phyloP scores from a whole-genome alignment of 768 basidiomycete species.

The Tricholoma saponaceum region DNA sequence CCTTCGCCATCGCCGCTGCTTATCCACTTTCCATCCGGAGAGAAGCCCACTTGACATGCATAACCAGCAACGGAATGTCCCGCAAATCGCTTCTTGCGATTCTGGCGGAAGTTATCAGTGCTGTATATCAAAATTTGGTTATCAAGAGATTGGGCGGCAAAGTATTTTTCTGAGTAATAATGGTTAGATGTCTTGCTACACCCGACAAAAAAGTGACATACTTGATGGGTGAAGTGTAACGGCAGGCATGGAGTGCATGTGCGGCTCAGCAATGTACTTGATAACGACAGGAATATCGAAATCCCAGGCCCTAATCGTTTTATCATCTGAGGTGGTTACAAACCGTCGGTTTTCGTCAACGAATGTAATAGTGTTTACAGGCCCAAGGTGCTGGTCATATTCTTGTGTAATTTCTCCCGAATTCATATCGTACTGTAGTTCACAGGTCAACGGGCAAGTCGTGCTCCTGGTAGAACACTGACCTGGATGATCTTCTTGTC shows the following conservation, averaged over 20 bases:
- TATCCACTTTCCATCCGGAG: conserved; percentile 97
- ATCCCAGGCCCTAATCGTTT: conserved; percentile 99
- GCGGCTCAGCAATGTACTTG: conserved; percentile 98
- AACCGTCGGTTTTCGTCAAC: conserved; percentile 98
- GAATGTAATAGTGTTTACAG: conserved; percentile 98
- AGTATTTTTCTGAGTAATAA: conserved; percentile 71
- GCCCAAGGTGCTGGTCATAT: conserved; percentile 97
- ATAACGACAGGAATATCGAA: conserved; percentile 99
- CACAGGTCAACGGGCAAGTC: conserved; percentile 1
- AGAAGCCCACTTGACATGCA: conserved; percentile 95
- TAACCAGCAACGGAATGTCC: conserved; percentile 97
- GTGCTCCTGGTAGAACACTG: conserved; percentile 14
- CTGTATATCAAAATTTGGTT: conserved; percentile 98
- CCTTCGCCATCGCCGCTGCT: conserved; percentile 95
- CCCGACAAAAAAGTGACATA: conserved; percentile 38
- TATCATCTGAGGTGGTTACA: conserved; percentile 98
- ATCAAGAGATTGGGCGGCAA: conserved; percentile 96
- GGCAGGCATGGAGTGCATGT: conserved; percentile 99
- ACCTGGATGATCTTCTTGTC: conserved; percentile 99
- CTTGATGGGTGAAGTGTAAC: conserved; percentile 94
- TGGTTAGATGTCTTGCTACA: conserved; percentile 4
- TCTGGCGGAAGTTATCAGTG: conserved; percentile 97
- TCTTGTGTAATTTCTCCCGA: conserved; percentile 96
- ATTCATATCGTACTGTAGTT: conserved; percentile 88
- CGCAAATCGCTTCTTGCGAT: conserved; percentile 97